Evolutionary conservation across 305 asterid species (phyloP).

Genomic region (Solanum hybrid): DNA sequence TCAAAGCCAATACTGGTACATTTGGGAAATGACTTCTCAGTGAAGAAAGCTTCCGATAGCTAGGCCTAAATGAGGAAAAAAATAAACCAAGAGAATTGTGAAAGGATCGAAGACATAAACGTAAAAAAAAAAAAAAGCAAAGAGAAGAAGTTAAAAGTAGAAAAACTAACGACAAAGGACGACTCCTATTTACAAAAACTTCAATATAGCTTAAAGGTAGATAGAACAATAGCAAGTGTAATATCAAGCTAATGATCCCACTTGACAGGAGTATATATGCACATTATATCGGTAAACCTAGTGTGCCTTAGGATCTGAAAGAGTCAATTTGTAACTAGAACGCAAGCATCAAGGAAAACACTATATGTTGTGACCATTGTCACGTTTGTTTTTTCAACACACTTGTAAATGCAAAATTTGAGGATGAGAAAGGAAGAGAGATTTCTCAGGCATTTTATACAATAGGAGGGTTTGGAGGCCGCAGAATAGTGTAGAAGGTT

Average conservation of each 20-base stretch:
- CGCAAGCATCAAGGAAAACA: background rate
- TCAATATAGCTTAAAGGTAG: background rate
- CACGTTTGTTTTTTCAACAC: background rate
- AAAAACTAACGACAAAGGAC: background rate
- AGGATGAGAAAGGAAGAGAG: background rate
- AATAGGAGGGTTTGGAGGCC: background rate
- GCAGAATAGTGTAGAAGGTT: background rate
- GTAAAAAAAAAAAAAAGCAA: background rate
- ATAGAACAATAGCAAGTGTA: background rate
- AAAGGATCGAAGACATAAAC: slow-evolving; percentile 1
- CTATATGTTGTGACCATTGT: background rate
- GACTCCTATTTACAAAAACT: background rate
- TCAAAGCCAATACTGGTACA: slow-evolving; percentile 85
- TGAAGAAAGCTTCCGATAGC: slow-evolving; percentile 88
- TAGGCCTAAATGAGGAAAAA: slow-evolving; percentile 59
- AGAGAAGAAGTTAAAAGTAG: slow-evolving; percentile 2
- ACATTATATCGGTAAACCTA: background rate
- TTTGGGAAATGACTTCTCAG: slow-evolving; percentile 59
- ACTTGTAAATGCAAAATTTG: background rate
- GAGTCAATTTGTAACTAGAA: background rate
- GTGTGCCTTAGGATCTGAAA: background rate
- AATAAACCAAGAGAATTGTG: background rate
- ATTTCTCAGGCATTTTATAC: background rate
- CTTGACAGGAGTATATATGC: background rate
- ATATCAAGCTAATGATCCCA: background rate